Evolutionary conservation across 148 eudicot genomes (phyloP).

Genomic region (Arctostaphylos glauca): DNA sequence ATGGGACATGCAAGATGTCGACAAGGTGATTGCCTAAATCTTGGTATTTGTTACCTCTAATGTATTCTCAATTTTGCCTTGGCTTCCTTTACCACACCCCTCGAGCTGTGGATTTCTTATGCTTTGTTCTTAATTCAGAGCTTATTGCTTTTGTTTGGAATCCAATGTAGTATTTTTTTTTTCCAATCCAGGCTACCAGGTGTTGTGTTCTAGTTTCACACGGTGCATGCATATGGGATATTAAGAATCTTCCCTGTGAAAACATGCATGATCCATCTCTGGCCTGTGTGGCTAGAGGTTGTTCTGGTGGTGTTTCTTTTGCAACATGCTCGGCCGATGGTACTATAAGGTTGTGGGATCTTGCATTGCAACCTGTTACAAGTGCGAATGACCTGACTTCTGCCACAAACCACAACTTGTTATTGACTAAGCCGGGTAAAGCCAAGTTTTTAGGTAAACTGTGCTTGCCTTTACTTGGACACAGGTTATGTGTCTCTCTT

Average conservation of each 20-base stretch:
- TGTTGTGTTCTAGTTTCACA: slow-evolving; percentile 56
- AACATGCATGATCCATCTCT: slow-evolving; percentile 47
- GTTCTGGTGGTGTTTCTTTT: slow-evolving; percentile 57
- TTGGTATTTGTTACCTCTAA: background rate
- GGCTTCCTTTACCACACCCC: background rate
- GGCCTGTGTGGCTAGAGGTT: slow-evolving; percentile 55
- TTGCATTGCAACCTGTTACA: slow-evolving; percentile 28
- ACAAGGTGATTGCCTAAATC: slow-evolving; percentile 38
- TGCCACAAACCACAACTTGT: slow-evolving; percentile 10
- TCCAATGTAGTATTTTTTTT: slow-evolving; percentile 6
- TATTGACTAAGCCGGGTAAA: slow-evolving; percentile 18
- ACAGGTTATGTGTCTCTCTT: background rate
- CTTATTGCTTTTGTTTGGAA: slow-evolving; percentile 9
- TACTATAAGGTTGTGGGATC: slow-evolving; percentile 55
- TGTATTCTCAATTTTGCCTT: background rate
- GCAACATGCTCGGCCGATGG: slow-evolving; percentile 71
- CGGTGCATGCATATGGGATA: slow-evolving; percentile 53
- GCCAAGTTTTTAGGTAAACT: slow-evolving; percentile 34
- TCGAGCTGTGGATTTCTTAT: background rate
- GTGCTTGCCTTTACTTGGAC: background rate
- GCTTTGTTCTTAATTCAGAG: background rate
- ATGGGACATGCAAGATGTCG: slow-evolving; percentile 48
- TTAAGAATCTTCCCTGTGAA: slow-evolving; percentile 49
- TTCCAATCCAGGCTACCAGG: slow-evolving; percentile 45
- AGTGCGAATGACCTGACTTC: slow-evolving; percentile 21